A percentile compares a stretch with the other conserved stretches of the same genome.
Evolutionary conservation across 2,329 filamentous ascomycete genomes (phyloP).

Genomic region (Hymenotorrendiella dingleyae): DNA sequence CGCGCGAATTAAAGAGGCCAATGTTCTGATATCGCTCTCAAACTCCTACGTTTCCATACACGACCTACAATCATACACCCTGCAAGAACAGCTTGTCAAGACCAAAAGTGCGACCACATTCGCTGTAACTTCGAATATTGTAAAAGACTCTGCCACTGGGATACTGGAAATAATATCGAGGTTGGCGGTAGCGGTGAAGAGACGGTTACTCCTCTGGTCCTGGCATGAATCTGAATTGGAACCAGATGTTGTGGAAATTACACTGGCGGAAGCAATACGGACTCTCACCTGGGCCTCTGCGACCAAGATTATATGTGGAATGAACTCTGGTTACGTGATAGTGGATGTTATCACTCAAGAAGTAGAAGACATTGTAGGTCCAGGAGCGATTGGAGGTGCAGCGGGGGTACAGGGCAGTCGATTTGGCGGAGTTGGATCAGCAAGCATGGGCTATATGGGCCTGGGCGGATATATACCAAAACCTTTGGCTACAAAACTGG

Average conservation of each 20-base stretch:
- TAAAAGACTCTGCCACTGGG: conserved; percentile 78
- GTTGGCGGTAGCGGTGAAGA: conserved; percentile 87
- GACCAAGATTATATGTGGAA: conserved; percentile 79
- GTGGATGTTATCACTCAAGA: conserved; percentile 74
- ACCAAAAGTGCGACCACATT: conserved; percentile 88
- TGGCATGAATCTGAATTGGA: conserved; percentile 93
- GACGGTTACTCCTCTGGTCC: conserved; percentile 83
- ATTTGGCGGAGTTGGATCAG: conserved; percentile 76
- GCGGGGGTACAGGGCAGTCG: conserved; percentile 48
- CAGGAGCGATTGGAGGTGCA: conserved; percentile 63
- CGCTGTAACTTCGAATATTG: conserved; percentile 90
- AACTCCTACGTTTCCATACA: conserved; percentile 86
- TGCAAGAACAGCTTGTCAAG: conserved; percentile 71
- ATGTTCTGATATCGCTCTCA: conserved; percentile 82
- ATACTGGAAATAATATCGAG: conserved; percentile 91
- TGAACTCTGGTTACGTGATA: conserved; percentile 86
- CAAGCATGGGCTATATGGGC: conserved; percentile 95
- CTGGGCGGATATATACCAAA: conserved; percentile 88
- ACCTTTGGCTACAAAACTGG: conserved; percentile 76
- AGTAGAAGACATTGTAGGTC: conserved; percentile 72
- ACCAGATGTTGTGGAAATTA: conserved; percentile 67
- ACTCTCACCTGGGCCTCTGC: conserved; percentile 88
- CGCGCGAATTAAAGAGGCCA: conserved; percentile 91
- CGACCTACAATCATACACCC: conserved; percentile 77
- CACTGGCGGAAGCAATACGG: conserved; percentile 76